Conservation (phyloP, 768 basidiomycete species). For the Botryobasidium botryosum region DNA sequence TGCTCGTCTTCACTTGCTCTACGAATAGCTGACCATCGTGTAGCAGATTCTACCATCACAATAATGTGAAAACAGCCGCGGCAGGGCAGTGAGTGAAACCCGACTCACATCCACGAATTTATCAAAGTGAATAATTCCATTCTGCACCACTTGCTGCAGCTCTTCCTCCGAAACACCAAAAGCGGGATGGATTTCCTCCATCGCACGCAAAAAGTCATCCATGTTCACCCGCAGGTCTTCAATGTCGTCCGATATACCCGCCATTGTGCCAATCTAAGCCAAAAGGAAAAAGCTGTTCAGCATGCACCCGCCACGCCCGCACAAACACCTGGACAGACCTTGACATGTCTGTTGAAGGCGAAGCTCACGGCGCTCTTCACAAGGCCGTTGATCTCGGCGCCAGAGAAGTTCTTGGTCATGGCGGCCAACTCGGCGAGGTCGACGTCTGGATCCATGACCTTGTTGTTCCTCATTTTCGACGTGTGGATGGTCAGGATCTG, state of each 20-base stretch:
- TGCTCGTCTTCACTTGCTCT: slow-evolving; percentile 82
- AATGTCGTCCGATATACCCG: slow-evolving; percentile 89
- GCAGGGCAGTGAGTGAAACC: background rate
- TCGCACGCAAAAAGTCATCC: slow-evolving; percentile 71
- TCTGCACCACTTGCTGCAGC: slow-evolving; percentile 78
- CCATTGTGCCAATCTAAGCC: slow-evolving; percentile 71
- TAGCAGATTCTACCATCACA: slow-evolving; percentile 50
- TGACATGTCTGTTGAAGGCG: slow-evolving; percentile 93
- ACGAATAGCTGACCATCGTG: slow-evolving; percentile 78
- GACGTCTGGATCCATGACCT: slow-evolving; percentile 77
- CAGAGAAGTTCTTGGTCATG: slow-evolving; percentile 91
- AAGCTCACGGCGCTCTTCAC: slow-evolving; percentile 98
- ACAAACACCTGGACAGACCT: slow-evolving; percentile 34
- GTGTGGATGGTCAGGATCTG: slow-evolving; percentile 97
- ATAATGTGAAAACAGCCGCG: background rate
- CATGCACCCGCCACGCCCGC: background rate
- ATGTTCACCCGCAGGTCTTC: slow-evolving; percentile 82
- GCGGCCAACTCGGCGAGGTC: slow-evolving; percentile 66
- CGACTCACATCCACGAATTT: slow-evolving; percentile 50
- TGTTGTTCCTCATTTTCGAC: slow-evolving; percentile 78
- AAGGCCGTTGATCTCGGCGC: slow-evolving; percentile 88
- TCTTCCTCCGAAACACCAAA: slow-evolving; percentile 98
- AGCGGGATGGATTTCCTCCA: slow-evolving; percentile 89
- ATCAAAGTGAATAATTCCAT: slow-evolving; percentile 89
- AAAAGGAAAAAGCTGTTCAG: background rate